Evolutionary conservation across 805 yeast species (phyloP), one percentile per base, ranked within the genome.

Genomic region (Kurtzmaniella fragi): DNA sequence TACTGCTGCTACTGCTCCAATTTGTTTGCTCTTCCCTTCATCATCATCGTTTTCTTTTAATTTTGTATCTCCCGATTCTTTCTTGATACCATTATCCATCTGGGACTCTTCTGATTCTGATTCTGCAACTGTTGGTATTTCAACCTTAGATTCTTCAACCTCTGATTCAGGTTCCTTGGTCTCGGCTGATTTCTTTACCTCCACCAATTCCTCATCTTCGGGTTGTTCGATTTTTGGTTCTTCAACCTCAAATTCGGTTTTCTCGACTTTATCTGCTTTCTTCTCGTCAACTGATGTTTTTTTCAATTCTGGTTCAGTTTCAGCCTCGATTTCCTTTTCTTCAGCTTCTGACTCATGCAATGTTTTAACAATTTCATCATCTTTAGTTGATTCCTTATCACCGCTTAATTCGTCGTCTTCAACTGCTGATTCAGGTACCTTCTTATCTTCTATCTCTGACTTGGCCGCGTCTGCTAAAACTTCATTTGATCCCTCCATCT

Each of bases 121-220:
- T 12, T 28, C 35, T 23, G 12, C 37, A 41, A 29, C 49, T 41
- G 17, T 42, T 30, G 28, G 42, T 23, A 41, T 42, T 28, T 35
- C 38, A n/a, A 39, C 42, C 27, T 41, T 37, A 15, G 20, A 33
- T 31, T 37, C 31, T 17, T 31, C 34, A 30, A 15, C 35, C 27
- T 31, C 67, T 38, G 65, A 57, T 28, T 71, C 74, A 37, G n/a
- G n/a, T n/a, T n/a, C n/a, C n/a, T n/a, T n/a, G n/a, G n/a, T n/a
- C n/a, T n/a, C n/a, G n/a, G n/a, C n/a, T n/a, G n/a, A 82, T 62
- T 42, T 80, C 84, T 59, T 84, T 88, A 26, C 62, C 63, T 61
- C 82, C 85, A 40, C 83, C 75, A 39, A 73, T 80, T 17, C 25
- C 23, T 31, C 23, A 8, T 31, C 23, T 31, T 31, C 34, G 23